Base-by-base conservation (phyloP, 164 flowering plant species). In the Taxillus chinensis region DNA sequence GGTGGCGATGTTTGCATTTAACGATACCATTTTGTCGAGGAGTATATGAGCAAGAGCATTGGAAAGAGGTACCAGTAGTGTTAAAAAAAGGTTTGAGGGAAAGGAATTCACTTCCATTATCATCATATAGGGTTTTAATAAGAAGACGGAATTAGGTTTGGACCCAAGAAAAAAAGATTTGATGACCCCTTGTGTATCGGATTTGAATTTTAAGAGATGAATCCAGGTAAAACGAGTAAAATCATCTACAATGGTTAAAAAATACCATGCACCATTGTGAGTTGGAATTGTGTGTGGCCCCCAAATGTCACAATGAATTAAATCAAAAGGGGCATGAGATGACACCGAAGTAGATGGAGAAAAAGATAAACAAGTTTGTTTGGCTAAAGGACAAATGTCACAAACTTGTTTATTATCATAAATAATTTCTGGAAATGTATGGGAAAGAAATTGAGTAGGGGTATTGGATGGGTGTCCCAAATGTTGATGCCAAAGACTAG, bases 211-310 rank as follows among this genome's bases (percentile, higher is more conserved):
- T 46, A 62, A 50, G 37, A 62, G 37, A n/a, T 50, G 57, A 38
- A 62, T 43, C 45, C 45, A 43, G 8, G 45, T 43, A 43, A 5
- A 43, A 5, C 45, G 45, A 43, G 45, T 43, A 62, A 38, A 62
- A 50, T 62, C 57, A 39, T 62, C 64, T 5, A 62, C 57, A 51
- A 62, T 62, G 2, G 64, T 62, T 40, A 62, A 62, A 15, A 62
- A 62, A 50, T 62, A 62, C 5, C 45, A 45, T 3, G 64, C 64
- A 11, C 64, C 46, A 8, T 6, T 14, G 14, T 62, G 46, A 13
- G 57, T 12, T 3, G 6, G 13, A 12, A 62, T 39, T 38, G 8
- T 8, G 5, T 40, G 57, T 5, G 46, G 57, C 51, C 45, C 45
- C 45, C 45, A 43, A 43, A 43, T 43, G 8, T 43, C 45, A 43